Base-by-base conservation (phyloP, 2,329 filamentous ascomycete genomes). In the Geosmithia putterillii region DNA sequence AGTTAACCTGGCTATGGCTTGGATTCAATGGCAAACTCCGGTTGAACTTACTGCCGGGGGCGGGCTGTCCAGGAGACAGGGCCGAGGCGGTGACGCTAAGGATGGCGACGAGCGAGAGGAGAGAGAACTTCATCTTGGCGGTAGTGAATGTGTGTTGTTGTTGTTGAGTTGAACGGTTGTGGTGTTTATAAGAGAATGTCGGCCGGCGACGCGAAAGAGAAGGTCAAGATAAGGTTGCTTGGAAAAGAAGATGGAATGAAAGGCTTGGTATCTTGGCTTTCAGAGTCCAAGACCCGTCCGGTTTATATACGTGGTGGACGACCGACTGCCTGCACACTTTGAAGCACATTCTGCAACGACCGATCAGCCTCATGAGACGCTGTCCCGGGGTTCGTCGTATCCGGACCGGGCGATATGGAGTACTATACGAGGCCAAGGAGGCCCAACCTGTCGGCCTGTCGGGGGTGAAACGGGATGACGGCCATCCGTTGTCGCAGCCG, bases 61-160 rank as follows among this genome's bases (percentile, higher is more conserved):
- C 41, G 23, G 34, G 23, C 60, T 58, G 47, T 38, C 49, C 40
- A 42, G 61, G 55, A 42, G 52, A 60, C 45, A 69, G 71, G 52
- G 69, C 56, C 51, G 63, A 69, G 52, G 66, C 60, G 44, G 67
- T 59, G 57, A 45, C 19, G 40, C 32, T 23, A 18, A 64, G 60
- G 48, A 76, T 57, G 48, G 70, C 60, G 51, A 71, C 57, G 48
- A 74, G 45, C 52, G 65, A 61, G 52, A 69, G 48, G 48, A 67
- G 47, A 46, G 67, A 64, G 66, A 69, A 69, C 65, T 74, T 68
- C 73, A 76, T 76, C 46, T 64, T 74, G 66, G 60, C 56, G 51
- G 54, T 12, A 40, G 38, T 15, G 8, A 8, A 10, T 15, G 18
- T 21, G 15, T 17, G 28, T 32, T 22, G 38, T 20, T 15, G 20